Evolutionary conservation across 805 yeast genomes (phyloP), one percentile per base, ranked within the genome.

Genomic region (Hanseniaspora valbyensis): DNA sequence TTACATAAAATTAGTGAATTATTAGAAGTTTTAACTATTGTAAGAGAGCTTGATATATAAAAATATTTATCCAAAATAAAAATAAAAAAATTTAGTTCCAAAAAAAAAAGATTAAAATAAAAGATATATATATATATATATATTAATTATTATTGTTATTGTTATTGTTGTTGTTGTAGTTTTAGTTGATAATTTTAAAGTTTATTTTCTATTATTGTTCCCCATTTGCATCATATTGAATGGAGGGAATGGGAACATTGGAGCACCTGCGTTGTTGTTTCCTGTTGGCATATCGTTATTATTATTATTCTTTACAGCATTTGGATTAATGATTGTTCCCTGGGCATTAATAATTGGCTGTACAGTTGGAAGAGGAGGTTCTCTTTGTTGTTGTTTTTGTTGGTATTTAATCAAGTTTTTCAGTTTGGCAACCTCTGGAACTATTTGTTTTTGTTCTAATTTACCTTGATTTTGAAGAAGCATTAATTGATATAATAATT

Each of bases 401-500:
- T 48, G 50, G 21, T 42, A 42, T n/a, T 49, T 33, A n/a, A 49
- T 28, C 14, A 41, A 24, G 19, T 50, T 50, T 22, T 39, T 50
- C 10, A 50, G 33, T 32, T 49, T 46, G 29, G 34, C 36, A 10
- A 48, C 44, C 19, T 48, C 51, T 22, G 51, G 51, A 10, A 26
- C 34, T 8, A 12, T n/a, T 34, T 38, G 41, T 21, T 45, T 43
- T 14, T 30, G 38, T 9, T 55, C 55, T 25, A 65, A 42, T 53
- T 63, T 63, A 4, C 67, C 67, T 46, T 66, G 68, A 48, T 63
- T 67, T 50, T 66, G 69, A 38, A 64, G 55, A 7, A 62, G 51
- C 39, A 66, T 50, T 19, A 66, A 53, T 14, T 77, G 78, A 61
- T 78, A 78, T 74, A 86, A 76, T 19, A 86, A 69, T 59, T 83